These are phyloP conservation scores for Leccinum rimulosum DNA, from an alignment of 768 basidiomycete species.

Conservation along the genomic window DNA sequence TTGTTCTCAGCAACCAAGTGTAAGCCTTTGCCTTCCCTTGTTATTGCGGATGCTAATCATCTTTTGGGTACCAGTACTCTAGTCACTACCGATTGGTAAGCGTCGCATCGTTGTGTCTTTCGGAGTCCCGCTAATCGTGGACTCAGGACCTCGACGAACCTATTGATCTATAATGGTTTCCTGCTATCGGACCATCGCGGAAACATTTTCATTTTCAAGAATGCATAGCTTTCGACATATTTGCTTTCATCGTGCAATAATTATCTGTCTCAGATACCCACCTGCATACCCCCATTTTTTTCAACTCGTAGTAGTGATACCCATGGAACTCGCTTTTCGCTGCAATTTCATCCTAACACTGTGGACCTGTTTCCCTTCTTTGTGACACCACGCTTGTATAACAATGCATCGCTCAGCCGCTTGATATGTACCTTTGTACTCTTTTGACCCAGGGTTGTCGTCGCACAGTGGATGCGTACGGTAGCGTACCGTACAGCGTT, in stretches of 20 bases:
- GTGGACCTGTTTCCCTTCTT: not conserved
- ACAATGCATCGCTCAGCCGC: too few species aligned
- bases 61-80: constrained; percentile 14
- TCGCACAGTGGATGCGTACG: too few species aligned
- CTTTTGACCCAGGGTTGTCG: too few species aligned
- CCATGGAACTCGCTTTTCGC: not conserved
- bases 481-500: too few species aligned
- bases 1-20: constrained; percentile 21
- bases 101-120: not conserved
- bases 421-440: too few species aligned
- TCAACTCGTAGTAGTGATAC: not conserved
- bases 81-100: constrained; percentile 26
- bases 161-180: constrained; percentile 15
- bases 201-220: not conserved
- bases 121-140: not conserved
- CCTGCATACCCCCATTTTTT: not conserved
- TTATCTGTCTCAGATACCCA: not conserved
- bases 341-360: too few species aligned
- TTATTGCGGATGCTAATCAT: not conserved
- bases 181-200: not conserved
- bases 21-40: not conserved
- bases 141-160: constrained; percentile 23
- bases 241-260: not conserved
- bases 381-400: not conserved
- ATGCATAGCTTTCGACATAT: not conserved